Base-by-base conservation (phyloP, 805 yeast species). In the Tetrapisispora taiwanensis region DNA sequence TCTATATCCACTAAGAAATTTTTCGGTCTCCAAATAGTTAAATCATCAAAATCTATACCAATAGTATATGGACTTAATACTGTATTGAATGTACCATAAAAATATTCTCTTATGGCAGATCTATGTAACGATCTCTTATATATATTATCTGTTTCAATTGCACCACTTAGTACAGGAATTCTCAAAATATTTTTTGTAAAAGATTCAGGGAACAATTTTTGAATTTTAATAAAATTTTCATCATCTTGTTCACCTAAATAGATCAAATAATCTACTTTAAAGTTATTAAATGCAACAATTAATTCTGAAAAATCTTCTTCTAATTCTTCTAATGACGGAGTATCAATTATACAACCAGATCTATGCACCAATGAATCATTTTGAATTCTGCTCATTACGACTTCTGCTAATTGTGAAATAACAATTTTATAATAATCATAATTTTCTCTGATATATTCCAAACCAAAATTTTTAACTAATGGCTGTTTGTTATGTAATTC, bases 401-500 rank as follows among this genome's bases (percentile, higher is more conserved):
- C 76, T 4, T 68, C 59, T 0, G 79, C 76, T 15, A 82, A 63
- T 46, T 73, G 70, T 1, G 75, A 58, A 1, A 78, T 50, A 35
- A 70, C 68, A 41, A 69, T 65, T 48, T 73, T 70, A 65, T 76
- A 87, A 42, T 73, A 44, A 4, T 47, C 47, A 33, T 46, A 58
- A 59, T 87, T 87, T 12, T 77, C 80, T 1, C 63, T 52, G 12
- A 76, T 70, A 31, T 68, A 63, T 40, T 80, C 84, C 43, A 80
- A 71, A 0, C 97, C 98, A 62, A 71, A 87, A 54, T 74, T 79
- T 54, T 83, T 81, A 8, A 84, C 90, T n/a, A 83, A 60, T 0
- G 97, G 97, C 61, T 86, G 94, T 59, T 86, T 85, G n/a, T 85
- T 84, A 59, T 84, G 89, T 49, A 82, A 78, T 48, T 73, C 68